phyloP scores from a whole-genome alignment of 2,329 filamentous ascomycete genomes.

The Amylocarpus encephaloides region DNA sequence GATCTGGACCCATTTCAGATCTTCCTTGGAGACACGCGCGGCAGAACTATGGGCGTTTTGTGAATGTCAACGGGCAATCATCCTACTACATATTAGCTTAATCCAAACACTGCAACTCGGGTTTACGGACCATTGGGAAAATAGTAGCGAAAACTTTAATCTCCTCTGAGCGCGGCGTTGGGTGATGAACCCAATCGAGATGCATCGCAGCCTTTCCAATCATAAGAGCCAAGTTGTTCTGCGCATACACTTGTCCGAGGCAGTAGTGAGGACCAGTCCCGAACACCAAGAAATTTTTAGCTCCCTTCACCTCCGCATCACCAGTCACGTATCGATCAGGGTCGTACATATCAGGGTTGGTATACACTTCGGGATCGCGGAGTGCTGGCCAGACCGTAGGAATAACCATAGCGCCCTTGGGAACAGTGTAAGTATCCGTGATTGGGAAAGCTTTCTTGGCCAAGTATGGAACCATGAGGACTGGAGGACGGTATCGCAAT shows the following conservation, averaged over 20 bases:
- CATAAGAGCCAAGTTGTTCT: slow-evolving; percentile 81
- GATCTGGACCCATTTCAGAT: background rate
- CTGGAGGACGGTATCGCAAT: slow-evolving; percentile 88
- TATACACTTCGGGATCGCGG: slow-evolving; percentile 87
- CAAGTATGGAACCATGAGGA: slow-evolving; percentile 93
- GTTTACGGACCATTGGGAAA: slow-evolving; percentile 75
- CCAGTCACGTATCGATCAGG: slow-evolving; percentile 89
- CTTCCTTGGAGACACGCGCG: background rate
- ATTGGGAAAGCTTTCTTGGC: slow-evolving; percentile 95
- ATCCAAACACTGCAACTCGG: slow-evolving; percentile 2
- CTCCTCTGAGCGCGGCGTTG: slow-evolving; percentile 79
- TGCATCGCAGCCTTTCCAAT: slow-evolving; percentile 83
- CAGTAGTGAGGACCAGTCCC: slow-evolving; percentile 96
- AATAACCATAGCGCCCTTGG: slow-evolving; percentile 93
- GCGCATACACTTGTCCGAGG: slow-evolving; percentile 85
- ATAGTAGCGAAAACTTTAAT: slow-evolving; percentile 99
- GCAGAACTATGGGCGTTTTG: slow-evolving; percentile 13
- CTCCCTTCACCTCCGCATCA: slow-evolving; percentile 68
- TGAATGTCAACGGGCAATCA: slow-evolving; percentile 74
- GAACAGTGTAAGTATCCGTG: slow-evolving; percentile 79
- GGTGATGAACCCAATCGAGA: slow-evolving; percentile 84
- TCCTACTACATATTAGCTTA: slow-evolving; percentile 48
- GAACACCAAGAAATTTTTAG: slow-evolving; percentile 96
- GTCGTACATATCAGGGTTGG: slow-evolving; percentile 80
- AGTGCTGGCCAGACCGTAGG: slow-evolving; percentile 86